Evolutionary conservation across 768 basidiomycete genomes (phyloP).

Genomic region (Leccinum longicurvipes): DNA sequence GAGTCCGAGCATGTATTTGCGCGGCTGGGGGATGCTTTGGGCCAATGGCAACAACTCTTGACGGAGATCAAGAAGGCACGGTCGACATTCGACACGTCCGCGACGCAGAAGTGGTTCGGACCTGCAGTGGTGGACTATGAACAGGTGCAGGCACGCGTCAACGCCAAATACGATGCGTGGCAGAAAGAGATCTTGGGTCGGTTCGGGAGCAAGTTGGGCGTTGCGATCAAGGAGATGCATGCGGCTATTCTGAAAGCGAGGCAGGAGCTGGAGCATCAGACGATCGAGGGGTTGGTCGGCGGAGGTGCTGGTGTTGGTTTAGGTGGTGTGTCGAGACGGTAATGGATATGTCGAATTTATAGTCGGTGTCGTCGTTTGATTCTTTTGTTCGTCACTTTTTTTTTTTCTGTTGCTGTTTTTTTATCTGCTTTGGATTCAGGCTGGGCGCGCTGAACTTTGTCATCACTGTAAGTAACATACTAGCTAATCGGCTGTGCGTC

Average conservation of each 20-base stretch:
- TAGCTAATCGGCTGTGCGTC: too few species aligned
- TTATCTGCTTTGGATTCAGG: too few species aligned
- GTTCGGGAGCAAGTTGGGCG: constrained; percentile 90
- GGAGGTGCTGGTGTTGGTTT: not conserved
- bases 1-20: constrained; percentile 96
- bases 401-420: too few species aligned
- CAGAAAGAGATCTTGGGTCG: constrained; percentile 90
- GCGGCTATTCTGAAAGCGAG: constrained; percentile 88
- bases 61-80: constrained; percentile 97
- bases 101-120: constrained; percentile 88
- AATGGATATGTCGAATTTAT: not conserved
- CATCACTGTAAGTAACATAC: too few species aligned
- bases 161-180: constrained; percentile 98
- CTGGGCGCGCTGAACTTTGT: too few species aligned
- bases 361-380: not conserved
- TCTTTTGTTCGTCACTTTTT: not conserved
- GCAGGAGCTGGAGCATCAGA: constrained; percentile 94
- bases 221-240: constrained; percentile 98
- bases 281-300: constrained; percentile 85
- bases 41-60: constrained; percentile 92
- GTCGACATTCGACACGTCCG: constrained; percentile 94
- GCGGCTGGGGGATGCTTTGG: constrained; percentile 90
- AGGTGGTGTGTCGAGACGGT: not conserved
- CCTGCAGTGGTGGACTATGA: constrained; percentile 96
- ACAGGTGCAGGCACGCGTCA: constrained; percentile 95